phyloP scores from a whole-genome alignment of 306 rosid genomes.

The Prunus davidiana region DNA sequence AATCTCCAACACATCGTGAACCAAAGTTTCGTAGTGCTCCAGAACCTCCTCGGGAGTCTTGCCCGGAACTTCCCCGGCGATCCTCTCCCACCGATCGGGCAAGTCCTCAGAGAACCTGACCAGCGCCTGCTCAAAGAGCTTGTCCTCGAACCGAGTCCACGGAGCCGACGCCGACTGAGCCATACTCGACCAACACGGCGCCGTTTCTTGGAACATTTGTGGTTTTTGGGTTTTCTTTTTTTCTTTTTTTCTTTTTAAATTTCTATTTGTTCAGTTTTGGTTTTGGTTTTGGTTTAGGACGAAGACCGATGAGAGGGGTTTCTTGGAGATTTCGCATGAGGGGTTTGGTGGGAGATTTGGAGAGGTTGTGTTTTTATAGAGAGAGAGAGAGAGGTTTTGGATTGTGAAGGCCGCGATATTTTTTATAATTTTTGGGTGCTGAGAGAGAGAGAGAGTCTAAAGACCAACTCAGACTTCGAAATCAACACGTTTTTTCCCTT shows the following conservation, averaged over 20 bases:
- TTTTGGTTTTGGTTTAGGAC: conserved; percentile 17
- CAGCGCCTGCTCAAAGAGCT: conserved; percentile 76
- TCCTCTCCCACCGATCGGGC: conserved; percentile 68
- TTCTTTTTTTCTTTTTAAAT: neutral
- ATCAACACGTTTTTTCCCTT: conserved; percentile 74
- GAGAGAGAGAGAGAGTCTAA: neutral
- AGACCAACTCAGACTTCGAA: conserved; percentile 38
- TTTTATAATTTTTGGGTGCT: neutral
- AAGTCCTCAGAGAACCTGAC: conserved; percentile 45
- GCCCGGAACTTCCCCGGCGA: conserved; percentile 63
- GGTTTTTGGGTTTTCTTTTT: neutral
- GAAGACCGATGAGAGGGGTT: conserved; percentile 8
- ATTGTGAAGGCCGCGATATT: no score
- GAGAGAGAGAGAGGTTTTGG: neutral
- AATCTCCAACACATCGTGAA: conserved; percentile 67
- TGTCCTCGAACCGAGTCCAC: conserved; percentile 77
- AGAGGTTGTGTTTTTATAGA: conserved; percentile 17
- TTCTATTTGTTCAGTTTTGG: neutral
- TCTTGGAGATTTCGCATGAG: conserved; percentile 50
- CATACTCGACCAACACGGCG: conserved; percentile 31
- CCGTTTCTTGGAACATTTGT: conserved; percentile 42
- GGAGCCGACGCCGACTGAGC: conserved; percentile 24
- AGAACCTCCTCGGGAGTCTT: conserved; percentile 47
- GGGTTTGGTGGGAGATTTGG: conserved; percentile 42
- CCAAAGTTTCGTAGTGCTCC: conserved; percentile 59